Base-by-base conservation (phyloP, 2,329 filamentous ascomycete genomes). In the Botrytis pseudocinerea region DNA sequence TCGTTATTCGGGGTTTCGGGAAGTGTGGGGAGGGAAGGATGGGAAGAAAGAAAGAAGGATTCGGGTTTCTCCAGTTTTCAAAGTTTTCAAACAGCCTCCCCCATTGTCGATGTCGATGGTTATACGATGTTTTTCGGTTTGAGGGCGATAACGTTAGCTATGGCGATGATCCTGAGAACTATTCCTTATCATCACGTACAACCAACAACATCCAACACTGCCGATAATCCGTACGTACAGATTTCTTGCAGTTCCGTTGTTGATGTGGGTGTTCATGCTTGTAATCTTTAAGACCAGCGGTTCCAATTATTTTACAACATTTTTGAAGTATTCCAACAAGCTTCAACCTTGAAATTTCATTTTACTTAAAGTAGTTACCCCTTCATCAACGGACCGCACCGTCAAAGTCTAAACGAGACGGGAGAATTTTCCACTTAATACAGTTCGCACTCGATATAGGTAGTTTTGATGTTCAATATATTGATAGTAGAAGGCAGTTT, bases 371-470 rank as follows among this genome's bases (percentile, higher is more conserved):
- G 46, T n/a, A n/a, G 42, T 60, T 44, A n/a, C 66, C 66, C 66
- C 54, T 61, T 69, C 66, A 61, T 44, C 51, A 62, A 70, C 69
- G 69, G 69, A 63, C 69, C 69, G 69, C 69, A 64, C 69, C 69
- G 40, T 22, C 25, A 18, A 51, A 22, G 44, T 42, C 32, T 68
- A 68, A 40, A 54, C 64, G 64, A 68, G 25, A 70, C 68, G 35
- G 40, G 51, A 28, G 40, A 57, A n/a, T n/a, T 32, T 54, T 20
- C 18, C n/a, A 57, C 60, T 40, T 68, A 25, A 62, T 62, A 35
- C 40, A 61, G 35, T 22, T 61, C 35, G 18, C 51, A 28, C 14
- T 57, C 51, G n/a, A 28, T 25, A 57, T 28, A 28, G 14, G n/a
- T 61, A 61, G 59, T 38, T 35, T 38, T n/a, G 20, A 25, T 18